These are phyloP conservation scores for Didymella arachidicola DNA, from an alignment of 2,329 filamentous ascomycete genomes.

Conservation along the genomic window DNA sequence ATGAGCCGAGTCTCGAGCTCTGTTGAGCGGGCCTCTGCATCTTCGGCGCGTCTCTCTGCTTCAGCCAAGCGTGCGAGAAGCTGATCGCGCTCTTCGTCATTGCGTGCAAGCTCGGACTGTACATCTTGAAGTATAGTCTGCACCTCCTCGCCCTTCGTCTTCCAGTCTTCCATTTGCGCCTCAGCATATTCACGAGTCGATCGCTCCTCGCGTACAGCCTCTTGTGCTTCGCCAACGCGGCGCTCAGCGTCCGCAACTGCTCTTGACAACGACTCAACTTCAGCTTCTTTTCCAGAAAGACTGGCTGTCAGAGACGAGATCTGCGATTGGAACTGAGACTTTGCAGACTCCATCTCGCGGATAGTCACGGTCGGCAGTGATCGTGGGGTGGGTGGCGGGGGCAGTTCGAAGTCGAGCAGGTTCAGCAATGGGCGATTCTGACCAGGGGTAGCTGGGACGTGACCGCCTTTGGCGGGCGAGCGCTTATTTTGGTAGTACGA, in stretches of 20 bases:
- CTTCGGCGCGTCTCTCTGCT: constrained; percentile 75
- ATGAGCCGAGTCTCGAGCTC: constrained; percentile 65
- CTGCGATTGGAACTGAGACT: constrained; percentile 88
- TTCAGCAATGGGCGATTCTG: constrained; percentile 46
- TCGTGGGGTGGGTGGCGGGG: constrained; percentile 89
- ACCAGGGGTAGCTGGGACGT: constrained; percentile 42
- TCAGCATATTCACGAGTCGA: constrained; percentile 73
- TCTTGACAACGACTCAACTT: constrained; percentile 84
- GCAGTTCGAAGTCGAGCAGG: constrained; percentile 84
- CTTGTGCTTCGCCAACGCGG: constrained; percentile 84
- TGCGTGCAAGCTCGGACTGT: constrained; percentile 79
- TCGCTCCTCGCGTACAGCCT: constrained; percentile 81
- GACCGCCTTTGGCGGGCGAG: constrained; percentile 42
- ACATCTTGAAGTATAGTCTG: constrained; percentile 80
- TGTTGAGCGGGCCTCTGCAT: constrained; percentile 76
- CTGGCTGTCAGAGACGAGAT: constrained; percentile 94
- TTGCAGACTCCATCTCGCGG: constrained; percentile 89
- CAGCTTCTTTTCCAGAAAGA: constrained; percentile 89
- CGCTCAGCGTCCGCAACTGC: constrained; percentile 91
- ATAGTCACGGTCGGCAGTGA: constrained; percentile 91
- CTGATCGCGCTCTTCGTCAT: constrained; percentile 82
- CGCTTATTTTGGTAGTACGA: constrained; percentile 46
- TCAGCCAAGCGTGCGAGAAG: constrained; percentile 76
- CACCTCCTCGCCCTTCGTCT: constrained; percentile 84
- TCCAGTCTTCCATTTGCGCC: constrained; percentile 82